Base-by-base conservation (phyloP, 164 flowering plant species). In the Platanus orientalis region DNA sequence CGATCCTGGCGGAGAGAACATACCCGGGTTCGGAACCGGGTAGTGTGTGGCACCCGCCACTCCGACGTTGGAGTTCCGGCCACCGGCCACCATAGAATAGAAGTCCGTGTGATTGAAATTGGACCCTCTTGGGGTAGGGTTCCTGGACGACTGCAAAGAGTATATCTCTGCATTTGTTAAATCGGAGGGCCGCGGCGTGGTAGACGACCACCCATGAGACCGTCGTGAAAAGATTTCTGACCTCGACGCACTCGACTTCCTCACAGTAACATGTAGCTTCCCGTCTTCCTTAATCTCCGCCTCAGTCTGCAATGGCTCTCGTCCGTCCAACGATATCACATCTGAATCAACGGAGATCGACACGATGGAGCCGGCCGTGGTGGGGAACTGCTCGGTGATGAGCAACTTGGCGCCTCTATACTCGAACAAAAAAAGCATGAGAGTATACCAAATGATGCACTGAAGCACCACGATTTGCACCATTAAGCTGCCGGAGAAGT, bases 381-480 rank as follows among this genome's bases (percentile, higher is more conserved):
- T 89, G 0, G 96, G 97, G 36, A 92, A 92, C 76, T 92, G 96
- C 65, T 92, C 89, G 9, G 92, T 83, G 57, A 92, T 92, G 23
- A 92, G 78, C 54, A 86, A 16, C 66, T 62, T 78, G 14, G 97
- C 97, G 14, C 85, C 97, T 50, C 97, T 72, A 56, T 66, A 92
- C 70, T 92, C 97, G 45, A 92, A 92, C 86, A 92, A 2, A 70
- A 92, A 89, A 57, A 92, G 76, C 96, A 92, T 89, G 63, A 89
- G 60, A 54, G 96, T 92, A 77, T 92, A 92, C 97, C 97, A 92
- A 59, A 92, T 89, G 56, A 92, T 92, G 65, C 94, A 87, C 64
- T 89, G 97, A 21, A 92, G 84, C 0, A 92, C 96, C 25, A 92
- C 97, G 17, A 92, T 87, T 54, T 92, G 97, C 13, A 92, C 96